Evolutionary conservation across 2,329 filamentous ascomycete genomes (phyloP).

Genomic region (Blastomyces percursus): DNA sequence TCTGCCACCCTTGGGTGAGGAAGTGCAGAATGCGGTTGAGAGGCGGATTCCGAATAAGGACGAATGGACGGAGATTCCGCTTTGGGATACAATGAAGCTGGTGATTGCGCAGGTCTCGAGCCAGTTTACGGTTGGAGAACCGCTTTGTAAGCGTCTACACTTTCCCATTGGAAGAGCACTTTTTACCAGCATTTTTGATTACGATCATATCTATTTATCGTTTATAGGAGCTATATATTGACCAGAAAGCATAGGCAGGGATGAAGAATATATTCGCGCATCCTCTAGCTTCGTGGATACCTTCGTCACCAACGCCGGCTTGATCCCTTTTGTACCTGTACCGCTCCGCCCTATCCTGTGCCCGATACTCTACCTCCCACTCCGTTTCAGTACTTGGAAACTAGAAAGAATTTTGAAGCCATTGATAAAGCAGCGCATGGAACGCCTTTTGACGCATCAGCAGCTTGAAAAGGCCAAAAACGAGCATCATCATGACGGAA

Average conservation of each 20-base stretch:
- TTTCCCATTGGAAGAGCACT: neutral
- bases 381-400: constrained; percentile 17
- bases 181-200: neutral
- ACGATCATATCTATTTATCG: neutral
- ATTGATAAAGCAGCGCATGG: constrained; percentile 15
- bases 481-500: neutral
- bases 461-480: neutral
- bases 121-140: constrained; percentile 22
- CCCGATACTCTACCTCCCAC: constrained; percentile 16
- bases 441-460: constrained; percentile 12
- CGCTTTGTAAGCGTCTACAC: constrained; percentile 19
- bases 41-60: constrained; percentile 10
- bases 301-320: constrained; percentile 26
- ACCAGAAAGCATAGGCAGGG: constrained; percentile 7
- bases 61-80: constrained; percentile 18
- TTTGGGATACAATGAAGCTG: constrained; percentile 19
- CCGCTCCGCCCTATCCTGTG: constrained; percentile 27
- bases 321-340: constrained; percentile 22
- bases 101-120: constrained; percentile 21
- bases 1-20: neutral
- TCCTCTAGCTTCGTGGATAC: constrained; percentile 23
- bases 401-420: constrained; percentile 11
- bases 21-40: constrained; percentile 1
- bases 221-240: neutral
- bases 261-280: constrained; percentile 27